These are phyloP conservation scores for Globisporangium barbulae DNA, from an alignment of 352 stramenopile species.

Conservation along the genomic window DNA sequence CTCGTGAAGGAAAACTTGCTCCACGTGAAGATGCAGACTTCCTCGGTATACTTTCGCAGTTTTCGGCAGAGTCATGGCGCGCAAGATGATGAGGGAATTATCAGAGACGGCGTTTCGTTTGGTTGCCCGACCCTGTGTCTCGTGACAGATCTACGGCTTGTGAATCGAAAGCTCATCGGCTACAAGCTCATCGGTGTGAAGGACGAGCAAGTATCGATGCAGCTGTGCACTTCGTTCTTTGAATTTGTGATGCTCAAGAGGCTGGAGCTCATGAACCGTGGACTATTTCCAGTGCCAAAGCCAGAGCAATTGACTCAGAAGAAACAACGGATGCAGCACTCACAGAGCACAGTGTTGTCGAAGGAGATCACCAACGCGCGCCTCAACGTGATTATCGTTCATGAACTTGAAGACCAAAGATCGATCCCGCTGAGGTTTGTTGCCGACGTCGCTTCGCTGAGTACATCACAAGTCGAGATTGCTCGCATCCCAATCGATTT, in stretches of 20 bases:
- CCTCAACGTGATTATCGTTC: slow-evolving; percentile 11
- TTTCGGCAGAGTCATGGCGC: background rate
- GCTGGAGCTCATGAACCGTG: slow-evolving; percentile 35
- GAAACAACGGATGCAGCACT: background rate
- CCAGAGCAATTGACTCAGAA: background rate
- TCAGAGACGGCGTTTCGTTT: slow-evolving; percentile 9
- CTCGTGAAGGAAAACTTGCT: slow-evolving; percentile 48
- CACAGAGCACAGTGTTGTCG: background rate
- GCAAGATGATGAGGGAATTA: background rate
- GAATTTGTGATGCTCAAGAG: slow-evolving; percentile 33
- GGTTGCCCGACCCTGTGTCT: slow-evolving; percentile 14
- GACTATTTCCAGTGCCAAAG: slow-evolving; percentile 11
- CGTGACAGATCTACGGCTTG: slow-evolving; percentile 22
- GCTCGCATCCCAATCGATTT: background rate
- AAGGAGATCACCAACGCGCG: slow-evolving; percentile 13
- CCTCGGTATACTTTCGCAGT: slow-evolving; percentile 16
- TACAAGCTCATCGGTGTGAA: slow-evolving; percentile 31
- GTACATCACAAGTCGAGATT: slow-evolving; percentile 2
- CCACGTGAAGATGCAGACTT: slow-evolving; percentile 33
- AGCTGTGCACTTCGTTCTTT: slow-evolving; percentile 41
- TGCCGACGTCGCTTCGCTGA: background rate
- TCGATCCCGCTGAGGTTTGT: slow-evolving; percentile 1
- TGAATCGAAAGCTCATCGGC: slow-evolving; percentile 28
- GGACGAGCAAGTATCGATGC: slow-evolving; percentile 28
- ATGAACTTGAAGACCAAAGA: slow-evolving; percentile 9